phyloP scores from a whole-genome alignment of 768 basidiomycete species.

The Serendipita indica region DNA sequence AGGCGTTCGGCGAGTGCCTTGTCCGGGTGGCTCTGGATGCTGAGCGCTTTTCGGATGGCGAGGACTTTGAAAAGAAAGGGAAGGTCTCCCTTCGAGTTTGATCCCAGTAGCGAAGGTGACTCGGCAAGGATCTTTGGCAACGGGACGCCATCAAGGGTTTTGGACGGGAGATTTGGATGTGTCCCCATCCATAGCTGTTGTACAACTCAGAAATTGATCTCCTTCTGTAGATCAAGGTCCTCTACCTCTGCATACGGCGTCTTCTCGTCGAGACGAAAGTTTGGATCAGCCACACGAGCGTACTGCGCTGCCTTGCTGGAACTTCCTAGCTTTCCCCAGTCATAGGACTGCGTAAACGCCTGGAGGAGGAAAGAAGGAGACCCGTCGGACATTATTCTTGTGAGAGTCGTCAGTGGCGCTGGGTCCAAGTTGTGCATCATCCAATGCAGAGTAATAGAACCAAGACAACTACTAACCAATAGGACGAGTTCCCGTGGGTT shows the following conservation, averaged over 20 bases:
- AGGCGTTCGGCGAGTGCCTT: slow-evolving; percentile 63
- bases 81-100: slow-evolving; percentile 44
- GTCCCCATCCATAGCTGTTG: slow-evolving; percentile 97
- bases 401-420: neutral
- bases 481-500: no score
- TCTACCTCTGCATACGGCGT: slow-evolving; percentile 85
- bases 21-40: slow-evolving; percentile 86
- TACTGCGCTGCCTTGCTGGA: slow-evolving; percentile 81
- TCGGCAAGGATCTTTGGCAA: slow-evolving; percentile 48
- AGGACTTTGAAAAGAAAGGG: slow-evolving; percentile 91
- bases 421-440: no score
- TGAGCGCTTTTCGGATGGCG: slow-evolving; percentile 76
- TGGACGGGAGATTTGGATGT: slow-evolving; percentile 61
- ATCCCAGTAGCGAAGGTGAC: slow-evolving; percentile 56
- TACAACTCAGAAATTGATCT: slow-evolving; percentile 11
- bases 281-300: slow-evolving; percentile 43
- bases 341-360: slow-evolving; percentile 79
- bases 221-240: neutral
- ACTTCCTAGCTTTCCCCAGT: slow-evolving; percentile 83
- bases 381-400: neutral
- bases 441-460: no score
- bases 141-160: slow-evolving; percentile 25
- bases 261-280: slow-evolving; percentile 50
- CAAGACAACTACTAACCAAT: no score
- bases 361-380: slow-evolving; percentile 56